Evolutionary conservation across 1,139 yeast genomes (phyloP).

Genomic region (Yamadazyma jaroonii): DNA sequence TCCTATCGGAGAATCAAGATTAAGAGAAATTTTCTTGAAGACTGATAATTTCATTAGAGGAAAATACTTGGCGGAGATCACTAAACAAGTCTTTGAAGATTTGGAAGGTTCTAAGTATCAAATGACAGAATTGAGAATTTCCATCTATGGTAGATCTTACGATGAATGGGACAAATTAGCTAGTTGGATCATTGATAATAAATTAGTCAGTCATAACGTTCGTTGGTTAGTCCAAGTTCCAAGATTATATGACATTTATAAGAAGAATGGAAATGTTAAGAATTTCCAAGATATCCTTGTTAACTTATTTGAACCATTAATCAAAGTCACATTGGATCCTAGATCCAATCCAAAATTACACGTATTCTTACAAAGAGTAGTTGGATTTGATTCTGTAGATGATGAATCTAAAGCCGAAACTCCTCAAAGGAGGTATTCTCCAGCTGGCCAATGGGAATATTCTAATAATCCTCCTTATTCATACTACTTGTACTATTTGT

Average conservation of each 20-base stretch:
- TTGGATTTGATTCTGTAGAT: conserved; percentile 97
- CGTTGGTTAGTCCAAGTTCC: conserved; percentile 98
- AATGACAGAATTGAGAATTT: conserved; percentile 93
- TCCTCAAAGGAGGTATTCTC: conserved; percentile 76
- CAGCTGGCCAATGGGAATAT: conserved; percentile 77
- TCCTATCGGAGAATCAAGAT: conserved; percentile 96
- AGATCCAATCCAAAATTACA: conserved; percentile 82
- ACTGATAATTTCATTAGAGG: conserved; percentile 94
- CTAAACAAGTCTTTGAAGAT: conserved; percentile 90
- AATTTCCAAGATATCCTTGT: conserved; percentile 74
- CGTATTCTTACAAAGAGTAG: conserved; percentile 85
- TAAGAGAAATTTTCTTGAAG: conserved; percentile 91
- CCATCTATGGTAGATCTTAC: conserved; percentile 83
- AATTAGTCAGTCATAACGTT: conserved; percentile 87
- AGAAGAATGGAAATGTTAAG: conserved; percentile 65
- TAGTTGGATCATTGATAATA: conserved; percentile 91
- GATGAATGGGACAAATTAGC: conserved; percentile 97
- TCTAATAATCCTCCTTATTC: conserved; percentile 94
- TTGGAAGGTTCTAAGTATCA: conserved; percentile 93
- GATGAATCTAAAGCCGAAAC: conserved; percentile 94
- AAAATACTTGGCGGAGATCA: conserved; percentile 84
- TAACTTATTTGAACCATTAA: conserved; percentile 85
- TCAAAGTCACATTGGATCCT: conserved; percentile 87
- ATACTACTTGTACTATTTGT: conserved; percentile 85
- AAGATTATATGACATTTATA: conserved; percentile 85